Conservation (phyloP, 805 yeast species). For the Ogataea ramenticola region DNA sequence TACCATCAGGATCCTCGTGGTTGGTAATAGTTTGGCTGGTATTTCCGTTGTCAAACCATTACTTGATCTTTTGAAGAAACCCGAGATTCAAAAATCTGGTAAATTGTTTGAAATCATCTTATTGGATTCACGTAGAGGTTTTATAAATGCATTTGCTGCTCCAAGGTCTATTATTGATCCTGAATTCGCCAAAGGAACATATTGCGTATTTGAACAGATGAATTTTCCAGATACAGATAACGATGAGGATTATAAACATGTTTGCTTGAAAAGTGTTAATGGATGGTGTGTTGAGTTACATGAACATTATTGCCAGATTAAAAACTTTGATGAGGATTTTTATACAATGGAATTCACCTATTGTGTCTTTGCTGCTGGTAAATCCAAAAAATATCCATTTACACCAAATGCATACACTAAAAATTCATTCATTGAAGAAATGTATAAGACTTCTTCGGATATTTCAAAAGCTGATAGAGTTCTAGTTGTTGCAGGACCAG, state of each 20-base stretch:
- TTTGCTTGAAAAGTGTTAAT: slow-evolving; percentile 6
- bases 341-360: slow-evolving; percentile 32
- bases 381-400: slow-evolving; percentile 45
- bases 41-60: slow-evolving; percentile 1
- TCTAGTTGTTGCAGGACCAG: slow-evolving; percentile 37
- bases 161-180: slow-evolving; percentile 31
- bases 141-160: slow-evolving; percentile 31
- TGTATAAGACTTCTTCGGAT: slow-evolving; percentile 25
- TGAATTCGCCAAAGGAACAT: slow-evolving; percentile 29
- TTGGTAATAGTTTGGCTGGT: slow-evolving; percentile 1
- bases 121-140: slow-evolving; percentile 35
- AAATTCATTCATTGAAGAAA: slow-evolving; percentile 34
- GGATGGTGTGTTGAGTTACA: slow-evolving; percentile 7
- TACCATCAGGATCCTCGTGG: background rate
- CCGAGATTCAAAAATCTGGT: background rate
- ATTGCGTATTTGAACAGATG: slow-evolving; percentile 19
- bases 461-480: slow-evolving; percentile 26
- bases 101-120: slow-evolving; percentile 20
- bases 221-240: slow-evolving; percentile 2
- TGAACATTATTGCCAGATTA: background rate
- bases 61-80: background rate
- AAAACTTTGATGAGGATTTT: slow-evolving; percentile 1
- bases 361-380: slow-evolving; percentile 39
- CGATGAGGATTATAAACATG: background rate
- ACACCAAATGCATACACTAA: slow-evolving; percentile 39